Evolutionary conservation across 2,329 filamentous ascomycete species (phyloP), one percentile per base, ranked within the genome.

Genomic region (Cytospora paraplurivora): DNA sequence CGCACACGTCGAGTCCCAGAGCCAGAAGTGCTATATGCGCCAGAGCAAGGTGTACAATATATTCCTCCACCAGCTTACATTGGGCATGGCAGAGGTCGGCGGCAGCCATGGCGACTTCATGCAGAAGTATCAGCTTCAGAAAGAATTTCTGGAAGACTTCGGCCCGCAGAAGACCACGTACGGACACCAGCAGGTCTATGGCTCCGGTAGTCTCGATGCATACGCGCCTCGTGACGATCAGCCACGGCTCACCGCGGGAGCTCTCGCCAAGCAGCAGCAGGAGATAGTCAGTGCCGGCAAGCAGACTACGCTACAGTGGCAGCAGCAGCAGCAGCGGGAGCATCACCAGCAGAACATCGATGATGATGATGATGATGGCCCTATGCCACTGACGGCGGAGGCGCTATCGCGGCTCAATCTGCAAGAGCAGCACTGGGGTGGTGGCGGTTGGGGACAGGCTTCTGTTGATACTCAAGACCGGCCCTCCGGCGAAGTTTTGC

Each of bases 1-100:
- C 4, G 74, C 77, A 54, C 84, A 86, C 66, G 77, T 76, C 27
- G 83, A 86, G 68, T 75, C 78, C 1, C 76, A 75, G 59, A 73
- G 75, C 3, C 38, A 72, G 71, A 21, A 56, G 49, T 84, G 83
- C 72, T 71, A 70, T 7, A 75, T 85, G 33, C 77, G 79, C 4
- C 68, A 78, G 38, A 74, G 76, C 0, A 71, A 76, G 12, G 71
- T 75, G 15, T 84, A 75, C 63, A 70, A 73, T 27, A 66, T 68
- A 19, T 76, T 77, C 57, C 63, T 81, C 41, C 70, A 74, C 59
- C 74, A 78, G 54, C 66, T 81, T 12, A 78, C 78, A 4, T 76
- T 71, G 32, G 76, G 76, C 7, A 67, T 78, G 11, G 68, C 76
- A 13, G 76, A 78, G 50, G 70, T 74, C 4, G 67, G 70, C 7